Base-by-base conservation (phyloP, 208 protist genomes). In the Herpetomonas samuelpessoai region DNA sequence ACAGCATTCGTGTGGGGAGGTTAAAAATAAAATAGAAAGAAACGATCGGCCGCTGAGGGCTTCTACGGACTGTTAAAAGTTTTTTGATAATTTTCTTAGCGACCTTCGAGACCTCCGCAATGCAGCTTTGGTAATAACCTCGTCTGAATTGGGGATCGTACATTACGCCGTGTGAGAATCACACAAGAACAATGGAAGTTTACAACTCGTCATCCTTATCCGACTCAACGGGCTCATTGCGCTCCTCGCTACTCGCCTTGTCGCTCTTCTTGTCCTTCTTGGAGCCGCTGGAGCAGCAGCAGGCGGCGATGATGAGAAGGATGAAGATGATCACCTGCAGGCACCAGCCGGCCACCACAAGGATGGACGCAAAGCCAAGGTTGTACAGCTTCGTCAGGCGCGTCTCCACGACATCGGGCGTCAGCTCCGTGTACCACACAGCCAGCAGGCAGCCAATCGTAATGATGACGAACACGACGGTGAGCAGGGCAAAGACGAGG, bases 321-420 rank as follows among this genome's bases (percentile, higher is more conserved):
- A 67, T 67, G 19, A 67, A 30, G 45, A 52, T 53, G 27, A 67
- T 59, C 22, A 67, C 62, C 51, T 67, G 62, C 39, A 67, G 53
- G 44, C 62, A 67, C 62, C 62, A 67, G 52, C 41, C 62, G 30
- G 22, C 26, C 14, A 67, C 62, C 19, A 67, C 49, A 30, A 67
- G 39, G 30, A 25, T 41, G 31, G 30, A 41, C 10, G 25, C 38
- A 9, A 47, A 54, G 61, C 46, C 52, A 25, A 66, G 46, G 61
- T 66, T 22, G 38, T 53, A 66, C n/a, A 58, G 29, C 50, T 66
- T 14, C 51, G 57, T 68, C 1, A 68, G 9, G 22, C 38, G 10
- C 30, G 45, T 27, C 18, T 60, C 24, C 2, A 26, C 27, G 6
- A 3, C 9, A 26, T 45, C 29, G 7, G 27, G 9, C n/a, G n/a